Evolutionary conservation across 306 rosid genomes (phyloP).

Genomic region (Cucurbita pepo): DNA sequence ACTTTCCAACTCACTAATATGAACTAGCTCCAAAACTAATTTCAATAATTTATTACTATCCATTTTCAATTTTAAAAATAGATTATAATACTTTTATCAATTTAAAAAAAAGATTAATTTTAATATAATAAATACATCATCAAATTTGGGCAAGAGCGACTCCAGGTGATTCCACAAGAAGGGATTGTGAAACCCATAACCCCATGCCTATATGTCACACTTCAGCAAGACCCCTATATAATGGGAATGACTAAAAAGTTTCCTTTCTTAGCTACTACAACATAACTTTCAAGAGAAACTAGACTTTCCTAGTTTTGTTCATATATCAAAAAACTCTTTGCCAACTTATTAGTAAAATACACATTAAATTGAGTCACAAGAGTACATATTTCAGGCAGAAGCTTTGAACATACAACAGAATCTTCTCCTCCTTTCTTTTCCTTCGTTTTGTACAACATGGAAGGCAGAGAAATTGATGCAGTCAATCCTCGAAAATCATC

Average conservation of each 20-base stretch:
- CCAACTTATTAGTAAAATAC: not conserved
- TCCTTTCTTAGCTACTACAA: not conserved
- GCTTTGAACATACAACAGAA: slow-evolving; percentile 36
- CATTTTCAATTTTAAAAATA: not conserved
- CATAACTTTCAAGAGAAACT: not conserved
- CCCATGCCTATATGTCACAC: not conserved
- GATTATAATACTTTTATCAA: not conserved
- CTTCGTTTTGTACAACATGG: slow-evolving; percentile 50
- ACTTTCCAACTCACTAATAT: not conserved
- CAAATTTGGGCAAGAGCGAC: not conserved
- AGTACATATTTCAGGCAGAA: not conserved
- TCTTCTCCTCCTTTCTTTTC: slow-evolving; percentile 66
- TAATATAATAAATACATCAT: not conserved
- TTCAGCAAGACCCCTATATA: not conserved
- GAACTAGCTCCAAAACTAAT: not conserved
- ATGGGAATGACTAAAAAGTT: not conserved
- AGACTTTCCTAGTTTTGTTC: not conserved
- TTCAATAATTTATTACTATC: not conserved
- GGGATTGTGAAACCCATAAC: not conserved
- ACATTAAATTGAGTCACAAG: not conserved
- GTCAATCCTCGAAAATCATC: slow-evolving; percentile 42
- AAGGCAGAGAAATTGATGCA: slow-evolving; percentile 40
- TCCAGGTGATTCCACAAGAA: not conserved
- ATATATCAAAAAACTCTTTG: not conserved
- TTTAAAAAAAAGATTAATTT: not conserved